Base-by-base conservation (phyloP, 371 early-diverging fungal species). In the Mortierella sp. region DNA sequence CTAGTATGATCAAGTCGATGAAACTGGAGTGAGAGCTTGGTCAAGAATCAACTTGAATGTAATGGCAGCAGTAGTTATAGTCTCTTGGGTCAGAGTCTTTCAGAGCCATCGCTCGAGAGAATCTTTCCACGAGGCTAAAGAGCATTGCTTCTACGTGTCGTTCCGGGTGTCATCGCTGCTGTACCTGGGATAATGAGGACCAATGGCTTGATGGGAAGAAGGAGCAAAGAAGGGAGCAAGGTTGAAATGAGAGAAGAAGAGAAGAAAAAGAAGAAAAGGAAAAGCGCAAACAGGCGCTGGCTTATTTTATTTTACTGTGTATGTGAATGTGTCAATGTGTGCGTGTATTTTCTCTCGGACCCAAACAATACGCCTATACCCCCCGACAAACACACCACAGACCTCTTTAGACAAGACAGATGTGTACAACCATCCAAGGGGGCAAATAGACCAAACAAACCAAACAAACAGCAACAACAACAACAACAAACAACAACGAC, bases 311-410 rank as follows among this genome's bases (percentile, higher is more conserved):
- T 22, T n/a, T 37, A n/a, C 6, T 37, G 14, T n/a, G n/a, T 40
- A 32, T n/a, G 8, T n/a, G 62, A n/a, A 22, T 62, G 20, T 39
- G 14, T 51, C 51, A 51, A 51, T n/a, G 16, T 52, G 9, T 52
- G 52, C 12, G 30, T 55, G 4, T 55, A 1, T 28, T 28, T 28
- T 55, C 30, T 55, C 55, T 55, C 55, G 55, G 55, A 24, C 28
- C 55, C 11, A 55, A 26, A 14, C 55, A 55, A 55, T 55, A 28
- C 12, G 28, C 55, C 10, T 12, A 55, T 16, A 24, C 55, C 55
- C 49, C 55, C 55, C 26, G 24, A 60, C 61, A 60, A 37, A 10
- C 61, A 39, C 43, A 40, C 62, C 62, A 62, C 40, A 62, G 62
- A 40, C 40, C 62, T 40, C 62, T 37, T n/a, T 40, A 12, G 35